phyloP scores from a whole-genome alignment of 2,329 filamentous ascomycete genomes.

The Colletotrichum sp. region DNA sequence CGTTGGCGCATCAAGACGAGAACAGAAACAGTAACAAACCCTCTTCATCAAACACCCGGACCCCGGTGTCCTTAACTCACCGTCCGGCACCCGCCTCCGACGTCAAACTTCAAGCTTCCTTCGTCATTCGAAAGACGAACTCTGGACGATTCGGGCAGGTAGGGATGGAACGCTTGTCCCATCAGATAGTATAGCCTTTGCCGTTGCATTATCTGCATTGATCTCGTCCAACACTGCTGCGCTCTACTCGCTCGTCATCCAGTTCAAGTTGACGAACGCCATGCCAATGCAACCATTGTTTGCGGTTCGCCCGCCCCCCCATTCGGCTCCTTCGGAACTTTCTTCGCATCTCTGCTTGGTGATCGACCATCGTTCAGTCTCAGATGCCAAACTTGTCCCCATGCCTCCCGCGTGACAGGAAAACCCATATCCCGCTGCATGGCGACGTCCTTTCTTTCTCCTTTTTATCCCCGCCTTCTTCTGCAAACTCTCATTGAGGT shows the following conservation, averaged over 20 bases:
- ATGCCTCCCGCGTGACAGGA: background rate
- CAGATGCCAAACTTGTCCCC: conserved; percentile 21
- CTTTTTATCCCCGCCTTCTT: background rate
- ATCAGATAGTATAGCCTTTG: background rate
- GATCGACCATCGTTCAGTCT: conserved; percentile 20
- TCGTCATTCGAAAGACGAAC: conserved; percentile 15
- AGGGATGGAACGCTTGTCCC: background rate
- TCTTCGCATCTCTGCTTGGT: conserved; percentile 9
- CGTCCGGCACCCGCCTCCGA: background rate
- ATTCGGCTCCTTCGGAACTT: conserved; percentile 19
- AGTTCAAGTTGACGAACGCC: conserved; percentile 3
- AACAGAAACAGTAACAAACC: background rate
- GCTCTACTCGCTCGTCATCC: background rate
- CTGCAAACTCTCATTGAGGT: background rate
- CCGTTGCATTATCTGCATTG: conserved; percentile 15
- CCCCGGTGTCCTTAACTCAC: background rate
- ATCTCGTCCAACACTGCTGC: background rate
- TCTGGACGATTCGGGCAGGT: background rate
- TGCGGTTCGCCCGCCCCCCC: conserved; percentile 4
- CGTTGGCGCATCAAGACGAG: background rate
- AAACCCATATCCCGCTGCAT: background rate
- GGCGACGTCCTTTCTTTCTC: background rate
- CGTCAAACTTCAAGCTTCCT: conserved; percentile 13
- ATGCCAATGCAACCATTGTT: conserved; percentile 14
- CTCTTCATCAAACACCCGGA: background rate